Base-by-base conservation (phyloP, 2,329 filamentous ascomycete genomes). In the Ustulina deusta region DNA sequence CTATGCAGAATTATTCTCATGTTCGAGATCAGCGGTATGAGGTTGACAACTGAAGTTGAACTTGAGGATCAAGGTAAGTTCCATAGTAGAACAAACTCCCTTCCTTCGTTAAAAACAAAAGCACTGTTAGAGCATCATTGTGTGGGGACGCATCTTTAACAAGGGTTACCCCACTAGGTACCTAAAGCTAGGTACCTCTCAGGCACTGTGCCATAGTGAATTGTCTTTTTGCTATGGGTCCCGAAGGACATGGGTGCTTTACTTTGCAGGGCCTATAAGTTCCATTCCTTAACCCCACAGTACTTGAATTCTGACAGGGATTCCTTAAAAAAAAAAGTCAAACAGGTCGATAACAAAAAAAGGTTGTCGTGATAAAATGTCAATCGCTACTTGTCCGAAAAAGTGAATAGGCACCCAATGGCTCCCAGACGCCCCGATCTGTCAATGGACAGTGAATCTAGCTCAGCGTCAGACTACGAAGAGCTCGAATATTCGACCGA, bases 381-480 rank as follows among this genome's bases (percentile, higher is more conserved):
- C 40, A 56, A 51, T 60, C 27, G 48, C 32, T 62, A 9, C 40
- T 46, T 25, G 29, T 25, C 25, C 54, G 17, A 3, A 60, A 49
- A 49, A 57, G 29, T 38, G 15, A 42, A 62, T 17, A 65, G 59
- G 42, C 56, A 29, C 61, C 51, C 52, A 58, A 77, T 77, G 72
- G 68, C 70, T 69, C 68, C 67, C 46, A 73, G 44, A 66, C 65
- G 60, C 62, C 58, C 71, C 44, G 69, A 74, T 64, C 55, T 73
- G 46, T 68, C 61, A 25, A 74, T 72, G 54, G 72, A 75, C 15
- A 73, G 72, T 9, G 72, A 74, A 7, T 29, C 64, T 17, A 68
- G 57, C 57, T 72, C 69, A 1, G 68, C 68, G 1, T 77, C 76
- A 36, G 76, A 77, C 15, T 66, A 76, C 32, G 74, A 76, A 56